These are phyloP conservation scores for Gentiana macrophylla DNA, from an alignment of 257 asterid species.

Conservation along the genomic window DNA sequence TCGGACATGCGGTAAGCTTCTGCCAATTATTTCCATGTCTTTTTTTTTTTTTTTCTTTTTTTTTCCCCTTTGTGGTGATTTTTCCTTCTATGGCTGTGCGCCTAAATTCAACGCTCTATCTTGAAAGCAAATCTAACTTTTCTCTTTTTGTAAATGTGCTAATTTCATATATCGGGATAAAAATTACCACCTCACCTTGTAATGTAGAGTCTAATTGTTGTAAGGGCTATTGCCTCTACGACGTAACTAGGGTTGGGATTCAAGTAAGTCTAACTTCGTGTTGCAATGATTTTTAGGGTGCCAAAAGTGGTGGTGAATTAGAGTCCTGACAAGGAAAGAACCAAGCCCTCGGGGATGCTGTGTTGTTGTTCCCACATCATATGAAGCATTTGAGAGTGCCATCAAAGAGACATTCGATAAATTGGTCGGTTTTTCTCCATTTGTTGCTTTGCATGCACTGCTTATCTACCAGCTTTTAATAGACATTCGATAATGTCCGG, in stretches of 20 bases:
- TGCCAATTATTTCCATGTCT: constrained; percentile 2
- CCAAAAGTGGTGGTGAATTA: constrained; percentile 99
- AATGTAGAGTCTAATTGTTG: no score
- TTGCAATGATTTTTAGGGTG: constrained; percentile 50
- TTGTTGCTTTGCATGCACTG: not conserved
- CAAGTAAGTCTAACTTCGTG: constrained; percentile 6
- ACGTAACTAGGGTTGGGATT: no score
- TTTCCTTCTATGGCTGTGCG: no score
- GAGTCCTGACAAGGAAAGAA: constrained; percentile 99
- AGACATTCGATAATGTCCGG: constrained; percentile 5
- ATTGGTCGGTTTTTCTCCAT: constrained; percentile 36
- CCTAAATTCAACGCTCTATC: no score
- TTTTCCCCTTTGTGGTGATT: no score
- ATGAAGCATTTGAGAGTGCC: constrained; percentile 79
- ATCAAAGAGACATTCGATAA: constrained; percentile 72
- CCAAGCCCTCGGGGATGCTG: constrained; percentile 87
- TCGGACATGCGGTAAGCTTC: constrained; percentile 95
- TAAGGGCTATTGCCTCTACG: no score
- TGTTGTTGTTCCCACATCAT: constrained; percentile 94
- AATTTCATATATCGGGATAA: no score
- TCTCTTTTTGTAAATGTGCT: no score
- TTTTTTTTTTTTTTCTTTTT: not conserved
- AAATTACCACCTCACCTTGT: no score
- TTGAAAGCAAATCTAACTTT: constrained; percentile 4
- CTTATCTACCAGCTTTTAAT: constrained; percentile 3